Evolutionary conservation across 2,329 filamentous ascomycete genomes (phyloP).

Genomic region (Verticillium isaacii): DNA sequence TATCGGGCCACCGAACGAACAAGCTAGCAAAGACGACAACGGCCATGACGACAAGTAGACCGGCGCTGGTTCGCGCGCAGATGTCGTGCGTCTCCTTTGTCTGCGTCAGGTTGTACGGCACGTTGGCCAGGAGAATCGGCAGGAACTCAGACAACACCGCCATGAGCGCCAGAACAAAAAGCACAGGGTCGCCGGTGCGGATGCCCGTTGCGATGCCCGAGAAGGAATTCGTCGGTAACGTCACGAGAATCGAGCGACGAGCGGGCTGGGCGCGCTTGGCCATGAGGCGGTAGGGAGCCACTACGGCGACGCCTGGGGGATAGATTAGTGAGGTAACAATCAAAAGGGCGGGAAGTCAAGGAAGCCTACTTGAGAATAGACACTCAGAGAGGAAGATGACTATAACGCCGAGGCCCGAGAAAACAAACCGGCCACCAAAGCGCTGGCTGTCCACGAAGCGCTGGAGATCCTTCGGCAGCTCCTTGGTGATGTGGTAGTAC

Average conservation of each 20-base stretch:
- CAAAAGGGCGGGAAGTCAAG: slow-evolving; percentile 1
- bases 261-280: slow-evolving; percentile 25
- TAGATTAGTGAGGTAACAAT: slow-evolving; percentile 3
- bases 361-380: slow-evolving; percentile 30
- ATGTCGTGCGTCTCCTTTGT: slow-evolving; percentile 30
- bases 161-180: slow-evolving; percentile 33
- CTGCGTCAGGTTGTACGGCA: slow-evolving; percentile 40
- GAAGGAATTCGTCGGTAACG: slow-evolving; percentile 38
- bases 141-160: slow-evolving; percentile 44
- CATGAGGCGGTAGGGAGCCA: slow-evolving; percentile 39
- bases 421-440: slow-evolving; percentile 38
- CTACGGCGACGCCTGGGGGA: slow-evolving; percentile 36
- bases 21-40: slow-evolving; percentile 33
- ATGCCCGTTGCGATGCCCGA: slow-evolving; percentile 35
- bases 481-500: slow-evolving; percentile 29
- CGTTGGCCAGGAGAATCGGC: slow-evolving; percentile 43
- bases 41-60: slow-evolving; percentile 37
- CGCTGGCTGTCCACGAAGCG: slow-evolving; percentile 19
- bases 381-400: slow-evolving; percentile 35
- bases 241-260: slow-evolving; percentile 32
- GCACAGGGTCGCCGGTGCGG: slow-evolving; percentile 29
- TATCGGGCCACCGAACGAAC: slow-evolving; percentile 34
- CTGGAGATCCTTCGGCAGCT: not conserved
- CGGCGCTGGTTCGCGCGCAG: slow-evolving; percentile 33
- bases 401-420: slow-evolving; percentile 33